phyloP scores from a whole-genome alignment of 2,329 filamentous ascomycete genomes.

The Triangularia verruculosa region DNA sequence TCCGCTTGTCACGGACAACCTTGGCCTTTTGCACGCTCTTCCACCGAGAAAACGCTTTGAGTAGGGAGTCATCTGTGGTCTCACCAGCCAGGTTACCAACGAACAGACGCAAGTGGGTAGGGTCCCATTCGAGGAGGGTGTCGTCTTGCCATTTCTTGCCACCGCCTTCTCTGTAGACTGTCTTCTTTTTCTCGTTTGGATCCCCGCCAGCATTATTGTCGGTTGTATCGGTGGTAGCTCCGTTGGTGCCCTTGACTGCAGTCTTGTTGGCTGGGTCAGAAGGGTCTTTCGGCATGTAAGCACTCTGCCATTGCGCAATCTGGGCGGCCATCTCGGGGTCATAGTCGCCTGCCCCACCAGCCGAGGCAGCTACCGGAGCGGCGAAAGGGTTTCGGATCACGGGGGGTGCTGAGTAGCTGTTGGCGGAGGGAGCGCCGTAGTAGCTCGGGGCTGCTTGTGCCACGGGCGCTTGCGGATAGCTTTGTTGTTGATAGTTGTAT shows the following conservation, averaged over 20 bases:
- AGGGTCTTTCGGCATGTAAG: constrained; percentile 68
- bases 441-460: constrained; percentile 37
- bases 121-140: constrained; percentile 91
- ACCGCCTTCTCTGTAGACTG: constrained; percentile 82
- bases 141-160: constrained; percentile 92
- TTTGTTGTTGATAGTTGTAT: constrained; percentile 23
- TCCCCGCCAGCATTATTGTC: constrained; percentile 41
- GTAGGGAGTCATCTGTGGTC: constrained; percentile 90
- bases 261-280: constrained; percentile 28
- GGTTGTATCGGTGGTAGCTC: constrained; percentile 21
- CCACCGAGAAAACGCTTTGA: constrained; percentile 91
- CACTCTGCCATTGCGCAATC: constrained; percentile 92
- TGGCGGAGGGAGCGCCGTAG: constrained; percentile 38
- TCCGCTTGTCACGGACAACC: constrained; percentile 92
- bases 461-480: constrained; percentile 15
- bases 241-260: constrained; percentile 24
- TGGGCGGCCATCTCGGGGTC: constrained; percentile 85
- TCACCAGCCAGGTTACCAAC: constrained; percentile 96
- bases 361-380: constrained; percentile 45
- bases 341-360: constrained; percentile 38
- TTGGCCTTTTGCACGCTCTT: constrained; percentile 86
- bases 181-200: constrained; percentile 68
- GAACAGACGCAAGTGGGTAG: constrained; percentile 88
- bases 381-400: constrained; percentile 82
- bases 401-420: constrained; percentile 53